These are phyloP conservation scores for Pilasporangium apinafurcum DNA, from an alignment of 352 stramenopile genomes.

Conservation along the genomic window DNA sequence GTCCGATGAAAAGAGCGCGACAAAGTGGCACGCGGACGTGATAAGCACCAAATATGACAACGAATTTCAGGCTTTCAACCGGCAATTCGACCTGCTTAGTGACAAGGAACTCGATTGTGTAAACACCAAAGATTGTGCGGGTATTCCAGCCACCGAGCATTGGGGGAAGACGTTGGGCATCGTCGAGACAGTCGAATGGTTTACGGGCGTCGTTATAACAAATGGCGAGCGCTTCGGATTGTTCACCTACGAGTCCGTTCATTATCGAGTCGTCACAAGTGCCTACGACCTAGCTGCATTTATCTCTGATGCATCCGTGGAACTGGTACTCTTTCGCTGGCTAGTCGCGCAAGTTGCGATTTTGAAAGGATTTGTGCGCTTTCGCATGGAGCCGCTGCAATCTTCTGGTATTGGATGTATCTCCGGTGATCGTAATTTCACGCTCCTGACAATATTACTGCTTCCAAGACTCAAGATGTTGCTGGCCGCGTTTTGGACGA, in stretches of 20 bases:
- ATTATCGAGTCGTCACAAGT: background rate
- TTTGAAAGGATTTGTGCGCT: background rate
- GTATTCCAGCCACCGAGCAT: background rate
- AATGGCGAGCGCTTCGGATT: slow-evolving; percentile 6
- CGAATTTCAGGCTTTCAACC: slow-evolving; percentile 2
- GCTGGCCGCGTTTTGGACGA: background rate
- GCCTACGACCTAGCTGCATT: slow-evolving; percentile 3
- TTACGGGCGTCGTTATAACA: slow-evolving; percentile 1
- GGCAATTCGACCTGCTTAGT: slow-evolving; percentile 14
- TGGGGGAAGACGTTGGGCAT: background rate
- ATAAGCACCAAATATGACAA: slow-evolving; percentile 3
- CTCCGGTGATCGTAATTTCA: background rate
- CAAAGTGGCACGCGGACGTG: slow-evolving; percentile 15
- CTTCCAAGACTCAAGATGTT: background rate
- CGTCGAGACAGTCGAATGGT: background rate
- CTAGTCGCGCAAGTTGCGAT: background rate
- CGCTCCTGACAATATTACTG: background rate
- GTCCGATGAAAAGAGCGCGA: slow-evolving; percentile 1
- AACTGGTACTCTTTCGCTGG: slow-evolving; percentile 1
- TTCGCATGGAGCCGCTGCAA: too few relatives aligned
- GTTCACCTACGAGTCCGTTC: slow-evolving; percentile 2
- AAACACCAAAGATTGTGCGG: background rate
- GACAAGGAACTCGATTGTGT: background rate
- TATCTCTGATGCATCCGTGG: background rate
- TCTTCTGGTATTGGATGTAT: background rate